A percentile compares a stretch with the other conserved stretches of the same genome.
Conservation (phyloP, 495 filamentous ascomycete genomes). For the Aspergillus steynii region DNA sequence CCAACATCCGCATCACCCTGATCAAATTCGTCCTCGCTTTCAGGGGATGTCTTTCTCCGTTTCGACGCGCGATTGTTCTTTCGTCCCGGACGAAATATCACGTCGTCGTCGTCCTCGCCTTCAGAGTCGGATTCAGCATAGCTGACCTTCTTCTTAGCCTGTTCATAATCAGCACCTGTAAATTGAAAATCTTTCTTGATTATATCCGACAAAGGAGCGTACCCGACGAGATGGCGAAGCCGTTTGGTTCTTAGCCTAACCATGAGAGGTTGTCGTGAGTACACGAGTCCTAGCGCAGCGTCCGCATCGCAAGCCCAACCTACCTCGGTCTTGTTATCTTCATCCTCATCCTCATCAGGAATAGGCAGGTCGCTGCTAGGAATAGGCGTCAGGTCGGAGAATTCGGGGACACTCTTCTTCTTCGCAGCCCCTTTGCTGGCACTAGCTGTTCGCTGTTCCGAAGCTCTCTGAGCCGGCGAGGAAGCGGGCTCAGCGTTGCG, state of each 20-base stretch:
- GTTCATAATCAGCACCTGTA: slow-evolving; percentile 10
- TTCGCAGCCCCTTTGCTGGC: slow-evolving; percentile 28
- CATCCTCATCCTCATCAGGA: slow-evolving; percentile 39
- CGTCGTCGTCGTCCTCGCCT: slow-evolving; percentile 56
- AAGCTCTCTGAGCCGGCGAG: slow-evolving; percentile 44
- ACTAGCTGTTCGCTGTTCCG: slow-evolving; percentile 32
- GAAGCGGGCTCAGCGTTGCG: slow-evolving; percentile 40
- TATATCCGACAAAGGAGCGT: slow-evolving; percentile 9
- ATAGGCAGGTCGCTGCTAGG: slow-evolving; percentile 71
- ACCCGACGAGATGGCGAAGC: slow-evolving; percentile 52
- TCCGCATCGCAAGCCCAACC: slow-evolving; percentile 10
- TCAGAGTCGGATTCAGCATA: slow-evolving; percentile 54
- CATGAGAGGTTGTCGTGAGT: slow-evolving; percentile 19
- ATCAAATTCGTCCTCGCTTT: slow-evolving; percentile 70
- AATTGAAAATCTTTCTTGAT: too few relatives aligned
- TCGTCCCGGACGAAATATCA: slow-evolving; percentile 45
- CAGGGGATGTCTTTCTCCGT: slow-evolving; percentile 51
- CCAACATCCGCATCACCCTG: slow-evolving; percentile 52
- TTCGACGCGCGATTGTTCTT: slow-evolving; percentile 44
- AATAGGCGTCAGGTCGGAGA: slow-evolving; percentile 64
- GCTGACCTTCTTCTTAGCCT: slow-evolving; percentile 50
- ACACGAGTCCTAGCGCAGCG: slow-evolving; percentile 6
- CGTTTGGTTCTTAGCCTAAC: slow-evolving; percentile 20
- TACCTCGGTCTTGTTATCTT: slow-evolving; percentile 27
- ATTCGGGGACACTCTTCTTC: slow-evolving; percentile 43